These are phyloP conservation scores for Cryphonectria nitschkei DNA, from an alignment of 2,329 filamentous ascomycete genomes.

Conservation along the genomic window DNA sequence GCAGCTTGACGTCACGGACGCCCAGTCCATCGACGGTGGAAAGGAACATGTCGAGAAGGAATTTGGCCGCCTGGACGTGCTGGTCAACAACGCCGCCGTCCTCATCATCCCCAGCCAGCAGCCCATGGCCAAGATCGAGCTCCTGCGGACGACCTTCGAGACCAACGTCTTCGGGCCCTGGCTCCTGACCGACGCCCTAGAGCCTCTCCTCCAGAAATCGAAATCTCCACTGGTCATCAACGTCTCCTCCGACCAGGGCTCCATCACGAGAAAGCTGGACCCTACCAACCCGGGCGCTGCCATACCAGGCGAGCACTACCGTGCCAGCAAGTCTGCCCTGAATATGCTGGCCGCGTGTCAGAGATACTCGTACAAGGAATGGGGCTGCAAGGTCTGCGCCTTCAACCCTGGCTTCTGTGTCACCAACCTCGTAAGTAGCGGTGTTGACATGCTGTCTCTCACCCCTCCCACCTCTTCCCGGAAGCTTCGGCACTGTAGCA, in stretches of 20 bases:
- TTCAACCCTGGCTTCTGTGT: constrained; percentile 42
- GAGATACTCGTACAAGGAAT: constrained; percentile 34
- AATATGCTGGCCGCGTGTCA: constrained; percentile 42
- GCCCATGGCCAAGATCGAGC: constrained; percentile 55
- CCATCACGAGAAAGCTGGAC: constrained; percentile 36
- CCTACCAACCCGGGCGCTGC: constrained; percentile 27
- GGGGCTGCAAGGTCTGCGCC: constrained; percentile 39
- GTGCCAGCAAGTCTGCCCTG: constrained; percentile 43
- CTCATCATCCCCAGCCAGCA: constrained; percentile 45
- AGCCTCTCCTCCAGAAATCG: constrained; percentile 39
- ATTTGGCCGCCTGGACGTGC: constrained; percentile 46
- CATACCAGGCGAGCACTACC: constrained; percentile 36
- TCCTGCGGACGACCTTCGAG: constrained; percentile 54
- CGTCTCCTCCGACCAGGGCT: constrained; percentile 40
- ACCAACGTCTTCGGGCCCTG: constrained; percentile 40
- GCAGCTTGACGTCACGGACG: constrained; percentile 43
- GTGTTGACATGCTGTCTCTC: not conserved
- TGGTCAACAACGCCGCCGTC: constrained; percentile 50
- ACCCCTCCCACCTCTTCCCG: not conserved
- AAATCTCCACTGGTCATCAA: constrained; percentile 38
- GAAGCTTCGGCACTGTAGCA: not conserved
- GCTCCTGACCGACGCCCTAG: constrained; percentile 37
- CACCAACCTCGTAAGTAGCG: constrained; percentile 34
- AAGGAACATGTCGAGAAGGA: constrained; percentile 40
- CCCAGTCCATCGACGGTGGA: constrained; percentile 40